Conservation (phyloP, 176 grass and related monocot species). For the Metroxylon sagu region DNA sequence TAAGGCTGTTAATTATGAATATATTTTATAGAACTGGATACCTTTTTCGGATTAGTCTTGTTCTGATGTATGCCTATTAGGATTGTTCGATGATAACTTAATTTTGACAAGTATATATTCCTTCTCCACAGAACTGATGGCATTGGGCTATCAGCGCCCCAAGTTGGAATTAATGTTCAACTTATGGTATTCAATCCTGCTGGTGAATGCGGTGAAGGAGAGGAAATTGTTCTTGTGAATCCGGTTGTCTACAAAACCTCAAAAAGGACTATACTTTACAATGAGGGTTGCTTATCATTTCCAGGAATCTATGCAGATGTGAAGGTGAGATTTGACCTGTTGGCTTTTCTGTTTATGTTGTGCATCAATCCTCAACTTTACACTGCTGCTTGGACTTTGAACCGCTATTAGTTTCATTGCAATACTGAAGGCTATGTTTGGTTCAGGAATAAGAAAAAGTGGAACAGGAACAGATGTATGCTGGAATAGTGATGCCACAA, state of each 20-base stretch:
- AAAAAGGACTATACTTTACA: slow-evolving; percentile 37
- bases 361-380: background rate
- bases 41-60: background rate
- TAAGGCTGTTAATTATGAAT: too few relatives aligned
- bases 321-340: slow-evolving; percentile 44
- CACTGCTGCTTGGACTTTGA: background rate
- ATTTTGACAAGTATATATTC: slow-evolving; percentile 4
- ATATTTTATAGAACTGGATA: too few relatives aligned
- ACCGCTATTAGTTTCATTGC: too few relatives aligned
- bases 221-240: slow-evolving; percentile 92
- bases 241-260: slow-evolving; percentile 73
- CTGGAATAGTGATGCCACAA: too few relatives aligned
- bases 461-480: too few relatives aligned
- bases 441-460: too few relatives aligned
- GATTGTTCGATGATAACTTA: background rate
- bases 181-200: slow-evolving; percentile 95
- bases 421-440: too few relatives aligned
- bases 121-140: slow-evolving; percentile 72
- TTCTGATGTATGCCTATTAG: background rate
- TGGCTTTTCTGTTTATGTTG: background rate
- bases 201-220: slow-evolving; percentile 71
- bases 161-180: slow-evolving; percentile 93
- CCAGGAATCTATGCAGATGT: slow-evolving; percentile 90
- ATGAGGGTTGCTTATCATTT: slow-evolving; percentile 98
- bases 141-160: slow-evolving; percentile 84